These are phyloP conservation scores for Ganoderma multipileum DNA, from an alignment of 1,284 basidiomycete genomes.

Conservation along the genomic window DNA sequence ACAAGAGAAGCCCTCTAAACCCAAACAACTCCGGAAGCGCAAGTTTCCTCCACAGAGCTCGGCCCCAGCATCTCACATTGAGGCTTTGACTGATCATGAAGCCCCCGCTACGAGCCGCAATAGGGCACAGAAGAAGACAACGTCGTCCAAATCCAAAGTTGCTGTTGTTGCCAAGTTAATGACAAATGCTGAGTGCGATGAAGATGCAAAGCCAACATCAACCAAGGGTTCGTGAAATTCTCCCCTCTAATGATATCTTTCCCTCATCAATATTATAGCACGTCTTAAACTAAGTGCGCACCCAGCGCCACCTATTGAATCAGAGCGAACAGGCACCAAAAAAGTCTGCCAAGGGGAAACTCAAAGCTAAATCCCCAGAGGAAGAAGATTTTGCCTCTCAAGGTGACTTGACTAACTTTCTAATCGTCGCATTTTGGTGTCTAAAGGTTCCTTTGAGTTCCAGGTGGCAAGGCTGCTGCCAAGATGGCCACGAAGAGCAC, in stretches of 20 bases:
- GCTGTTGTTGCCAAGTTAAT: background rate
- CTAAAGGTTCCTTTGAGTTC: background rate
- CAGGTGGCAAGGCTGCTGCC: background rate
- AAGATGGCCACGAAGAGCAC: background rate
- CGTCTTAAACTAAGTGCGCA: background rate
- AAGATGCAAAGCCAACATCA: background rate
- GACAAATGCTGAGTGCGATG: background rate
- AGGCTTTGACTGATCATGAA: background rate
- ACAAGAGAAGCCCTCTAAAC: background rate
- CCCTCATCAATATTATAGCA: background rate
- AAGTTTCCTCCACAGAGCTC: background rate
- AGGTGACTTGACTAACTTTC: background rate
- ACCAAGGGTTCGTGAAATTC: background rate
- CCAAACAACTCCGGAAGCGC: background rate
- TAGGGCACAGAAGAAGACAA: background rate
- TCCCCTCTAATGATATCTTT: background rate
- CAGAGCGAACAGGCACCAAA: background rate
- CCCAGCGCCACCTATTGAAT: background rate
- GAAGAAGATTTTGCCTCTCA: background rate
- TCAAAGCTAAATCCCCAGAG: background rate
- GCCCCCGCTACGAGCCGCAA: background rate
- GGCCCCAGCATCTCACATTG: background rate
- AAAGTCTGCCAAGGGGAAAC: conserved; percentile 10
- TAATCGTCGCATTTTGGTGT: background rate
- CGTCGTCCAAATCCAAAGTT: background rate